phyloP scores from a whole-genome alignment of 129 eudicot genomes.

The Lactuca sativa region DNA sequence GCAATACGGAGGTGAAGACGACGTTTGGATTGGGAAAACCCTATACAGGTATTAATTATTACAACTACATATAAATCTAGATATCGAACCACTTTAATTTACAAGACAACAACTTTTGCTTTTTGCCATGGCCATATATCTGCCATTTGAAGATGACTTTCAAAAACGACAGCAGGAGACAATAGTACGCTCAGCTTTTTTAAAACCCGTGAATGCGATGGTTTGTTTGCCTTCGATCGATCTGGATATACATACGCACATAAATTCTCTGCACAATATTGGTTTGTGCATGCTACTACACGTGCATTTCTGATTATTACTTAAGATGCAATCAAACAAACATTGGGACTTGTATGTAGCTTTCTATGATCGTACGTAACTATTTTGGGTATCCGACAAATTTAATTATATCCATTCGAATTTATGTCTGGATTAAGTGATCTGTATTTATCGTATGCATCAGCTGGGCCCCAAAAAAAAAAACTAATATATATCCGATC shows the following conservation, averaged over 20 bases:
- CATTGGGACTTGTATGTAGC: constrained; percentile 11
- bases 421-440: too few relatives aligned
- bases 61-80: background rate
- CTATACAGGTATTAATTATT: constrained; percentile 63
- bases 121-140: too few relatives aligned
- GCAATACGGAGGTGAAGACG: constrained; percentile 89
- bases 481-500: too few relatives aligned
- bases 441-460: too few relatives aligned
- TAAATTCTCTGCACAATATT: constrained; percentile 2
- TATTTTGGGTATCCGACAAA: background rate
- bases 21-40: constrained; percentile 98
- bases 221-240: background rate
- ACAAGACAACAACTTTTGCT: background rate
- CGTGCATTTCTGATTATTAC: constrained; percentile 14
- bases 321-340: constrained; percentile 10
- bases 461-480: too few relatives aligned
- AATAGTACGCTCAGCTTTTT: background rate
- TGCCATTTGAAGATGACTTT: background rate
- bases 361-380: too few relatives aligned
- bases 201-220: background rate
- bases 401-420: background rate
- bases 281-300: constrained; percentile 11
- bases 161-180: background rate
- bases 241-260: background rate
- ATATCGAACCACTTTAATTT: background rate